Evolutionary conservation across 805 yeast species (phyloP), one percentile per base, ranked within the genome.

Genomic region (Kuraishia floccosa): DNA sequence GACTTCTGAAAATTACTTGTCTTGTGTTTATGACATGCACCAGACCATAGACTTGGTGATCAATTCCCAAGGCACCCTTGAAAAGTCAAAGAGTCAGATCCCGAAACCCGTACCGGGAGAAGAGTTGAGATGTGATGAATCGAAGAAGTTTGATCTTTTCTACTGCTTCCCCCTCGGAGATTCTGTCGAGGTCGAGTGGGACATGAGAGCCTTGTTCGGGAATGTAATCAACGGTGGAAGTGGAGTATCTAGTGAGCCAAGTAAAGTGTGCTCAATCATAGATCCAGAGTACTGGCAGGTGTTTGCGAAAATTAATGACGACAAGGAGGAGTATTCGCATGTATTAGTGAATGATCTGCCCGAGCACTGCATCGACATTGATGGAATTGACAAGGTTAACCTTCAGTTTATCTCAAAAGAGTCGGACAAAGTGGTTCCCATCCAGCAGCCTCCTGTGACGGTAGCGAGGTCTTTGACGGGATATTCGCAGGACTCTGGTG

Each of bases 391-490:
- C 2, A 36, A 37, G 2, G 54, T 49, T 38, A 58, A 73, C 37
- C 31, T 73, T 28, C 39, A 36, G 5, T 58, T 74, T 39, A 39
- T 39, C 3, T 55, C 86, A 0, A 39, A 47, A 0, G 57, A 77
- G 37, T 65, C 81, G 6, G 42, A 62, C 1, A 37, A 49, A 1
- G 64, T 71, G 3, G 44, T 52, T 1, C 57, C 61, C 0, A 38
- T 60, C 0, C 52, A 47, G 2, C 39, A 46, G 2, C 84, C 85
- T 0, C 91, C 91, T 2, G 58, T 91, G 3, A 51, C 49, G 33
- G 93, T 80, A 0, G 78, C 91, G 14, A 68, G 98, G 37, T 82
- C 96, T 0, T 65, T 89, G 32, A 84, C 95, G 0, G 96, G 97
- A 1, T 79, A 78, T 46, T 86, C 95, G 2, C 94, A 82, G 49